Evolutionary conservation across 495 filamentous ascomycete species (phyloP).

Genomic region (Penicillium atrosanguineum): DNA sequence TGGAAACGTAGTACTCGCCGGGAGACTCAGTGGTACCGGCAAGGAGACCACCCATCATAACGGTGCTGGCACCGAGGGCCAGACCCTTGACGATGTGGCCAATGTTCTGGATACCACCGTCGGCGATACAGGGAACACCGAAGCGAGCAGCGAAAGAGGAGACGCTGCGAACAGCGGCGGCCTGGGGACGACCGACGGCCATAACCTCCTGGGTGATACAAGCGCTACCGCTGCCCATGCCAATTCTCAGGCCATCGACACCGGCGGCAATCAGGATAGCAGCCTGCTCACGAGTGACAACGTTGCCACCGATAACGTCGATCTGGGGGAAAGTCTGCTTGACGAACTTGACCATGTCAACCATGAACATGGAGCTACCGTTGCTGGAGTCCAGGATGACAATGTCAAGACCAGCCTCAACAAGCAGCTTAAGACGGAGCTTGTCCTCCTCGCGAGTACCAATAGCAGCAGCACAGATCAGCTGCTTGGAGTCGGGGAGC

Average conservation of each 20-base stretch:
- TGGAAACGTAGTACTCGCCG: slow-evolving; percentile 91
- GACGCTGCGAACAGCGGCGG: slow-evolving; percentile 86
- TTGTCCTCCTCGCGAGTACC: slow-evolving; percentile 94
- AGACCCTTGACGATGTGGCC: slow-evolving; percentile 99
- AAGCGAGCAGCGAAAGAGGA: slow-evolving; percentile 85
- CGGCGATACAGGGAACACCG: slow-evolving; percentile 96
- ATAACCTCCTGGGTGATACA: slow-evolving; percentile 99
- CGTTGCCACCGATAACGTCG: slow-evolving; percentile 97
- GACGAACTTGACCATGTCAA: slow-evolving; percentile 94
- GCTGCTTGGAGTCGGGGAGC: slow-evolving; percentile 94
- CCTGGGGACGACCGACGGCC: slow-evolving; percentile 95
- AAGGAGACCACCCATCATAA: slow-evolving; percentile 99
- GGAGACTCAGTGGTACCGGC: slow-evolving; percentile 97
- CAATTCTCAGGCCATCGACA: slow-evolving; percentile 94
- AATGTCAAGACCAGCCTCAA: slow-evolving; percentile 93
- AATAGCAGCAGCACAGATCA: slow-evolving; percentile 92
- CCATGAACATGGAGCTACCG: slow-evolving; percentile 95
- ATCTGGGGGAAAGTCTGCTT: slow-evolving; percentile 81
- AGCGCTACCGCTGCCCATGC: slow-evolving; percentile 96
- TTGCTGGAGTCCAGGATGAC: slow-evolving; percentile 94
- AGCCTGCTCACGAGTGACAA: slow-evolving; percentile 94
- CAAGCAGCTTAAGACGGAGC: slow-evolving; percentile 76
- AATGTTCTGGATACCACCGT: slow-evolving; percentile 97
- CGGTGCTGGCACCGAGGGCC: slow-evolving; percentile 86
- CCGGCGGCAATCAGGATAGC: slow-evolving; percentile 89